Evolutionary conservation across 805 yeast species (phyloP).

Genomic region (Candida tibetensis): DNA sequence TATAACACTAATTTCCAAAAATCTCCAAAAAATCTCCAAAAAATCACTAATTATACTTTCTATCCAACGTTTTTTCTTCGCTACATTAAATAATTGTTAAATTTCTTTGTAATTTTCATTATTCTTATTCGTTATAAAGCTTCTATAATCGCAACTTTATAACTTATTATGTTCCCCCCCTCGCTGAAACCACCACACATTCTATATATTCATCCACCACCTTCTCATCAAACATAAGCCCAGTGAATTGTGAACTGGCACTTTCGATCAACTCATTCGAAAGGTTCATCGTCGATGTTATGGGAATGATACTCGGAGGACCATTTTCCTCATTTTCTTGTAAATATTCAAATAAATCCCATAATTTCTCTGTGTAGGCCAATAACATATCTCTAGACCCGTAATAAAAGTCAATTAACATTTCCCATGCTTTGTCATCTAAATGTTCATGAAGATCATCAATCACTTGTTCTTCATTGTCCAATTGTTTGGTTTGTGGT

Average conservation of each 20-base stretch:
- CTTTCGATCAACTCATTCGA: slow-evolving; percentile 17
- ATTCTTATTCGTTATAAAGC: too few relatives aligned
- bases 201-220: slow-evolving; percentile 23
- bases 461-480: not conserved
- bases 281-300: slow-evolving; percentile 15
- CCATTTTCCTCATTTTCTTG: slow-evolving; percentile 7
- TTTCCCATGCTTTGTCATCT: slow-evolving; percentile 8
- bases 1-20: too few relatives aligned
- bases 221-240: slow-evolving; percentile 18
- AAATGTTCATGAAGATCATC: not conserved
- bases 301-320: slow-evolving; percentile 7
- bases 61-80: too few relatives aligned
- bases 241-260: slow-evolving; percentile 15
- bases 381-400: slow-evolving; percentile 24
- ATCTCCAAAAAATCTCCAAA: too few relatives aligned
- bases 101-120: too few relatives aligned
- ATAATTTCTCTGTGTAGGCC: slow-evolving; percentile 20
- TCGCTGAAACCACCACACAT: slow-evolving; percentile 20
- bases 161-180: not conserved
- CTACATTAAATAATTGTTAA: too few relatives aligned
- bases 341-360: slow-evolving; percentile 22
- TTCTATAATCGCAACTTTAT: too few relatives aligned
- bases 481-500: not conserved
- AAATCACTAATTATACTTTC: too few relatives aligned
- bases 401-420: slow-evolving; percentile 21